These are phyloP conservation scores for Fomitopsis palustris DNA, from an alignment of 1,284 basidiomycete species.

Conservation along the genomic window DNA sequence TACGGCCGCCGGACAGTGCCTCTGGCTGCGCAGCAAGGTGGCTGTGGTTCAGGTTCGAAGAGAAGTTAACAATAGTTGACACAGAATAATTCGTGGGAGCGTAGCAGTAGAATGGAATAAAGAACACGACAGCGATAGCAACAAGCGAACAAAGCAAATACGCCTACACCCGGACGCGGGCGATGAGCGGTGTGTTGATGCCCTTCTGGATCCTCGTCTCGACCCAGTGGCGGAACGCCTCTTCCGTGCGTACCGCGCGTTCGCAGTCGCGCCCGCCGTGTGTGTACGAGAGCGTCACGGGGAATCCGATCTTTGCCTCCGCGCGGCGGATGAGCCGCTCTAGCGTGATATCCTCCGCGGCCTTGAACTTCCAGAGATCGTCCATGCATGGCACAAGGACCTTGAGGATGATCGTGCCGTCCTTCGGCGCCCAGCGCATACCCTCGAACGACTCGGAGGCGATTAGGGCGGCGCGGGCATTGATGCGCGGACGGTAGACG, in stretches of 20 bases:
- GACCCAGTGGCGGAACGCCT: slow-evolving; percentile 23
- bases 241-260: slow-evolving; percentile 19
- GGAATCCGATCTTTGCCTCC: slow-evolving; percentile 34
- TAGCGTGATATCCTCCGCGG: slow-evolving; percentile 29
- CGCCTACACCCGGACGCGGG: slow-evolving; percentile 8
- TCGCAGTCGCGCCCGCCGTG: slow-evolving; percentile 4
- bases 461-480: neutral
- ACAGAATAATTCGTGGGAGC: no score
- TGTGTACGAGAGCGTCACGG: slow-evolving; percentile 25
- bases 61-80: no score
- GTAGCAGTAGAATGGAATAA: no score
- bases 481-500: neutral
- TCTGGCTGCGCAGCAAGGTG: neutral
- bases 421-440: slow-evolving; percentile 29
- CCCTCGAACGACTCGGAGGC: slow-evolving; percentile 3
- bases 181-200: slow-evolving; percentile 23
- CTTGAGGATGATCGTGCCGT: slow-evolving; percentile 36
- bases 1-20: neutral
- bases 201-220: slow-evolving; percentile 20
- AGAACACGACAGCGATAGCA: no score
- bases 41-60: neutral
- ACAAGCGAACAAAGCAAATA: neutral
- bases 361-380: slow-evolving; percentile 38
- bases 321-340: slow-evolving; percentile 26
- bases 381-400: slow-evolving; percentile 37